Conservation (phyloP, 164 flowering plant species). For the Vitis cinerea region DNA sequence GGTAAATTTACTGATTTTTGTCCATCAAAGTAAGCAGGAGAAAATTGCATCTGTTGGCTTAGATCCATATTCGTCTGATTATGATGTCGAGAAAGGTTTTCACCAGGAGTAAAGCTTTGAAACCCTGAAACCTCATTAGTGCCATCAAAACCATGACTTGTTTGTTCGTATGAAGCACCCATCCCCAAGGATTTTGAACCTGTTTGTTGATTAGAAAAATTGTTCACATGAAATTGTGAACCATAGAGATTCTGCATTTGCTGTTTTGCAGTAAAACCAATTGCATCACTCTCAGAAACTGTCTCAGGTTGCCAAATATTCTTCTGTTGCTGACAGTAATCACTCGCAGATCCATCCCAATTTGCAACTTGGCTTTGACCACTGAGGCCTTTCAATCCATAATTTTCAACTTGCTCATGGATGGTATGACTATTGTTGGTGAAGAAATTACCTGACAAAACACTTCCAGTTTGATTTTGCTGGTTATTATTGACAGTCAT, state of each 20-base stretch:
- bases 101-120: slow-evolving; percentile 37
- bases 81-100: slow-evolving; percentile 33
- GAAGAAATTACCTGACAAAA: slow-evolving; percentile 9
- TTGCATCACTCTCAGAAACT: slow-evolving; percentile 4
- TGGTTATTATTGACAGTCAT: slow-evolving; percentile 29
- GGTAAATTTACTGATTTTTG: slow-evolving; percentile 36
- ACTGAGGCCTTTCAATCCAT: slow-evolving; percentile 28
- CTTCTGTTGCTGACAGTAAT: not conserved
- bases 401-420: slow-evolving; percentile 33
- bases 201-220: slow-evolving; percentile 26
- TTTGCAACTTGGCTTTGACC: slow-evolving; percentile 5
- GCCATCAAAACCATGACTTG: slow-evolving; percentile 28
- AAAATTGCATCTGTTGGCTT: slow-evolving; percentile 34
- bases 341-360: slow-evolving; percentile 4
- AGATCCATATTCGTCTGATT: slow-evolving; percentile 34
- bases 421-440: slow-evolving; percentile 2
- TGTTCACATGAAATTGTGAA: slow-evolving; percentile 26
- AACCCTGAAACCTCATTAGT: slow-evolving; percentile 23
- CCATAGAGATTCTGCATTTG: slow-evolving; percentile 4
- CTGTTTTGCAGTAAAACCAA: not conserved
- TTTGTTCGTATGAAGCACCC: slow-evolving; percentile 4
- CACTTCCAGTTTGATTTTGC: slow-evolving; percentile 29
- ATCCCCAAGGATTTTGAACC: slow-evolving; percentile 3
- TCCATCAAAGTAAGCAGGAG: slow-evolving; percentile 40
- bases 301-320: slow-evolving; percentile 14